Evolutionary conservation across 371 early-diverging fungal genomes (phyloP).

Genomic region (Quaeritorhiza haematococci): DNA sequence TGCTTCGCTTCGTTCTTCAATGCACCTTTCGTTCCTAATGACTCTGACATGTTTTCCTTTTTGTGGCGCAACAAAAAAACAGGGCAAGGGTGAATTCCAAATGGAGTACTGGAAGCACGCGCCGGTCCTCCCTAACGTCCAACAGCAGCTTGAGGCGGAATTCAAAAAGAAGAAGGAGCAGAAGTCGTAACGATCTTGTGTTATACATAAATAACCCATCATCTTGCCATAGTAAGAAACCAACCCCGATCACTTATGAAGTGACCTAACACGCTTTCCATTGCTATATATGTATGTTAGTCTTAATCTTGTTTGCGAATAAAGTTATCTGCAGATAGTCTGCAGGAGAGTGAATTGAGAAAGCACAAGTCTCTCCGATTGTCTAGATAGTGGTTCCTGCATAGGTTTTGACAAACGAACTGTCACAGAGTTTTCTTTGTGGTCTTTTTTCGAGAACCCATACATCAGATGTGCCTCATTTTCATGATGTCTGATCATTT

Average conservation of each 20-base stretch:
- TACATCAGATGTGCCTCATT: too few relatives aligned
- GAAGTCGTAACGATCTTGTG: neutral
- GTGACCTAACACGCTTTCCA: neutral
- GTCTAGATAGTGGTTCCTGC: too few relatives aligned
- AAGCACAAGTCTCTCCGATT: too few relatives aligned
- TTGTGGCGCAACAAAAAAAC: too few relatives aligned
- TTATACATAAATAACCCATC: neutral
- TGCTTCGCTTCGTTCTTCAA: neutral
- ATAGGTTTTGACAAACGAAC: too few relatives aligned
- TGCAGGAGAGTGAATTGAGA: neutral
- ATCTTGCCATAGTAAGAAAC: too few relatives aligned
- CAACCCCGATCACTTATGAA: too few relatives aligned
- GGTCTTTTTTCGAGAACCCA: too few relatives aligned
- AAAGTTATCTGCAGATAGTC: neutral
- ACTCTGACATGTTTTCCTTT: neutral
- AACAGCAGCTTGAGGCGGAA: conserved; percentile 81
- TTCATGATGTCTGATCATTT: too few relatives aligned
- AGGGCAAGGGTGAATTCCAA: conserved; percentile 97
- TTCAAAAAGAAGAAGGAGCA: conserved; percentile 54
- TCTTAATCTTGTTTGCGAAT: neutral
- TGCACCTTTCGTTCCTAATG: neutral
- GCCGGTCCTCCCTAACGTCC: conserved; percentile 74
- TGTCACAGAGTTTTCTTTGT: too few relatives aligned
- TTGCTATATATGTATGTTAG: neutral
- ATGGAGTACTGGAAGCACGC: conserved; percentile 94